phyloP scores from a whole-genome alignment of 2,329 filamentous ascomycete genomes.

The Monilinia vaccinii-corymbosi region DNA sequence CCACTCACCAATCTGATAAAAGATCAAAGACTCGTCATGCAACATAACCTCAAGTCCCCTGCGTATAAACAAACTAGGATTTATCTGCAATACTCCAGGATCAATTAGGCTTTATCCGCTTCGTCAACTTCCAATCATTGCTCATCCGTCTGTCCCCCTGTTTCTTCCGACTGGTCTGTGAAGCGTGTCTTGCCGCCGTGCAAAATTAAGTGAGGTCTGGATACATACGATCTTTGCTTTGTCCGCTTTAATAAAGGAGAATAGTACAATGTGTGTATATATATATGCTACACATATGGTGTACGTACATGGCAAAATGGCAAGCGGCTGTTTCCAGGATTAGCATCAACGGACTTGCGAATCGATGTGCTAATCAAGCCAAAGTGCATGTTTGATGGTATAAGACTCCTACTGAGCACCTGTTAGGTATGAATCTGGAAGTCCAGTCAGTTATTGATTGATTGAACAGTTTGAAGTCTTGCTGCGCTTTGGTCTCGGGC shows the following conservation, averaged over 20 bases:
- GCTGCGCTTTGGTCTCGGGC: constrained; percentile 5
- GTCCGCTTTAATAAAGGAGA: background rate
- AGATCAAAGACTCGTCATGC: background rate
- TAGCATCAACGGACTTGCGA: constrained; percentile 2
- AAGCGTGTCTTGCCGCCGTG: constrained; percentile 5
- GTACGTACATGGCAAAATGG: background rate
- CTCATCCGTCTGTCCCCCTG: background rate
- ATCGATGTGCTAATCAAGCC: constrained; percentile 2
- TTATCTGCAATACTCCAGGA: background rate
- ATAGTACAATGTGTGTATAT: background rate
- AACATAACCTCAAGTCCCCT: constrained; percentile 3
- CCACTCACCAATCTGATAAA: background rate
- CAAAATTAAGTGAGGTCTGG: constrained; percentile 3
- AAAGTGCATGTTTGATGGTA: background rate
- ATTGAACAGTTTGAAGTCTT: background rate
- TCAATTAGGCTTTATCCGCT: background rate
- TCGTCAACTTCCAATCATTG: background rate
- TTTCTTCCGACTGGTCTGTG: constrained; percentile 2
- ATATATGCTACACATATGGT: background rate
- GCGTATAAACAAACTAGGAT: background rate
- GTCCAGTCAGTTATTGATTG: background rate
- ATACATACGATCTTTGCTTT: background rate
- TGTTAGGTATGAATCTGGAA: constrained; percentile 1
- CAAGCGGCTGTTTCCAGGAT: constrained; percentile 10
- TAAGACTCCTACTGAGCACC: constrained; percentile 6